Base-by-base conservation (phyloP, 805 yeast species). In the Candida nemodendra region DNA sequence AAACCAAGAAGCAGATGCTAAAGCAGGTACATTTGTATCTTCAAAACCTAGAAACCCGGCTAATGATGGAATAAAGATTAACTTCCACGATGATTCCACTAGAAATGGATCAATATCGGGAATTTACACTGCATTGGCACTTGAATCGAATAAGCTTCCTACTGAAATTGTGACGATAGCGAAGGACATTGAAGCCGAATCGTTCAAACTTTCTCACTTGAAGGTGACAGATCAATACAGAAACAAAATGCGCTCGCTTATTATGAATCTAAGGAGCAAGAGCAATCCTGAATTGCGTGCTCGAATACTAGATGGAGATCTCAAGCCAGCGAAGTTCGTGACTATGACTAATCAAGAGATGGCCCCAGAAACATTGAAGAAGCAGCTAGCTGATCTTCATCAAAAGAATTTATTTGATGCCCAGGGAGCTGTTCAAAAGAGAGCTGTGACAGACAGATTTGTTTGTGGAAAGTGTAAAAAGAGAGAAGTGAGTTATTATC, bases 381-480 rank as follows among this genome's bases (percentile, higher is more conserved):
- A 82, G 61, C 93, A 90, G 59, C 72, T 90, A 50, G 95, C 88
- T 54, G 80, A 84, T 54, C 74, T 93, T 51, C 88, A 86, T 56
- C 82, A 85, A 59, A 84, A 87, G 62, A 93, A 93, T 62, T 70
- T 93, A 59, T 91, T 85, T 64, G 95, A 91, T 59, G 99, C 99
- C 2, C 97, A 88, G 65, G 96, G 97, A 53, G 98, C 99, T 5
- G 89, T 87, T 5, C 93, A 91, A 54, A 88, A 89, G 69, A 76
- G 97, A 53, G 95, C 98, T 1, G 89, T 88, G 26, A 93, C 99
- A 6, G 98, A 91, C 62, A 74, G 98, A 62, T 93, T 93, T 63
- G 84, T 95, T 2, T 93, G 99, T 66, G 97, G 98, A 34, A 93
- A 91, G 64, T 93, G 99, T 76, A 93, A 91, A 66, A 91, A 89